Evolutionary conservation across 495 filamentous ascomycete species (phyloP).

Genomic region (Hyaloscypha finlandica): DNA sequence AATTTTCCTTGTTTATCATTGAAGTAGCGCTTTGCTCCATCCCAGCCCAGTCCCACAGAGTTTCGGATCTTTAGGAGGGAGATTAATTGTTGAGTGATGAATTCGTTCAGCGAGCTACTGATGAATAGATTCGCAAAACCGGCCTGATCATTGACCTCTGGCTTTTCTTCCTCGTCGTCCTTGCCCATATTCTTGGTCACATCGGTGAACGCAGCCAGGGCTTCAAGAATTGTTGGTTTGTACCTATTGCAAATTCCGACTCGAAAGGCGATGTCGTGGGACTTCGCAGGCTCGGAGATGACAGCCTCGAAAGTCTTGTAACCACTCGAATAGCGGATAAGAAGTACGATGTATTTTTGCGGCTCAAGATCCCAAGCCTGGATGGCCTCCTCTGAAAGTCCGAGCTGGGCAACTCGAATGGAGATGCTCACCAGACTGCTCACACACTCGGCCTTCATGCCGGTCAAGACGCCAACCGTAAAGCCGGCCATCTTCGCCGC

Average conservation of each 20-base stretch:
- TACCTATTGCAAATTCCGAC: conserved; percentile 51
- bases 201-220: conserved; percentile 30
- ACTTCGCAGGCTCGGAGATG: conserved; percentile 29
- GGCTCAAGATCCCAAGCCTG: conserved; percentile 73
- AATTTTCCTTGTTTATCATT: conserved; percentile 23
- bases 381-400: conserved; percentile 74
- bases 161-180: neutral
- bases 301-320: conserved; percentile 54
- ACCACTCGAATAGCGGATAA: conserved; percentile 63
- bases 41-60: conserved; percentile 60
- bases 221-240: conserved; percentile 45
- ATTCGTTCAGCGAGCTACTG: conserved; percentile 67
- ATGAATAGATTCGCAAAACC: conserved; percentile 58
- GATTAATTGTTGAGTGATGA: conserved; percentile 70
- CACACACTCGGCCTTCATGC: conserved; percentile 39
- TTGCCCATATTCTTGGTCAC: conserved; percentile 32
- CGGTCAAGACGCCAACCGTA: conserved; percentile 66
- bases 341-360: conserved; percentile 72
- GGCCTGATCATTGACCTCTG: neutral
- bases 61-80: conserved; percentile 62
- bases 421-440: conserved; percentile 63
- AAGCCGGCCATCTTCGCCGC: conserved; percentile 67
- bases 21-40: conserved; percentile 59
- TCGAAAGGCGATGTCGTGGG: conserved; percentile 32
- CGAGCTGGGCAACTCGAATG: conserved; percentile 67